These are phyloP conservation scores for Candida boleticola DNA, from an alignment of 805 yeast genomes.

Conservation along the genomic window DNA sequence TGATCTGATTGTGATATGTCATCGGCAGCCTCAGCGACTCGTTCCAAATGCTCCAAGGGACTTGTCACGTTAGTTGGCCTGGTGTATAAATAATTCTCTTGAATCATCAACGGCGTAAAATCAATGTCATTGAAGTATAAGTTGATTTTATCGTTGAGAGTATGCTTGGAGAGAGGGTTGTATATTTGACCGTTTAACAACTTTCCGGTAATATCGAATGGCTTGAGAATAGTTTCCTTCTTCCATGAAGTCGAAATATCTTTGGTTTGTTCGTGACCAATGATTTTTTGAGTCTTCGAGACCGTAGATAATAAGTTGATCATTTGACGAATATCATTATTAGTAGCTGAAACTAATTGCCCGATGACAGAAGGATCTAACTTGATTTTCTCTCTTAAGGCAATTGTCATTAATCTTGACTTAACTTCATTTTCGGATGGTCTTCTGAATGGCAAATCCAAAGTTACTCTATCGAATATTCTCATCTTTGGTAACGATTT, in stretches of 20 bases:
- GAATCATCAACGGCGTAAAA: slow-evolving; percentile 92
- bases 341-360: slow-evolving; percentile 78
- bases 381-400: slow-evolving; percentile 77
- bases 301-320: slow-evolving; percentile 86
- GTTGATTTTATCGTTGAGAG: slow-evolving; percentile 79
- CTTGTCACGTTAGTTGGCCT: slow-evolving; percentile 49
- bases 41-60: slow-evolving; percentile 53
- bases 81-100: slow-evolving; percentile 81
- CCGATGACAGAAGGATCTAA: slow-evolving; percentile 80
- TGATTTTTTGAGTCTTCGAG: slow-evolving; percentile 63
- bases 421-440: slow-evolving; percentile 82
- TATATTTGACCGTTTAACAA: slow-evolving; percentile 60
- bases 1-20: slow-evolving; percentile 82
- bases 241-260: slow-evolving; percentile 73
- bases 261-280: slow-evolving; percentile 63
- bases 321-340: slow-evolving; percentile 91
- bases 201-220: slow-evolving; percentile 82
- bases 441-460: slow-evolving; percentile 81
- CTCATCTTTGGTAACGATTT: slow-evolving; percentile 91
- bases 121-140: slow-evolving; percentile 93
- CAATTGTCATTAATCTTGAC: slow-evolving; percentile 86
- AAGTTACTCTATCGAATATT: slow-evolving; percentile 82
- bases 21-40: slow-evolving; percentile 78
- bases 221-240: slow-evolving; percentile 85
- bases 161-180: slow-evolving; percentile 48